These are phyloP conservation scores for Fusarium sp. DNA, from an alignment of 2,329 filamentous ascomycete species.

Conservation along the genomic window DNA sequence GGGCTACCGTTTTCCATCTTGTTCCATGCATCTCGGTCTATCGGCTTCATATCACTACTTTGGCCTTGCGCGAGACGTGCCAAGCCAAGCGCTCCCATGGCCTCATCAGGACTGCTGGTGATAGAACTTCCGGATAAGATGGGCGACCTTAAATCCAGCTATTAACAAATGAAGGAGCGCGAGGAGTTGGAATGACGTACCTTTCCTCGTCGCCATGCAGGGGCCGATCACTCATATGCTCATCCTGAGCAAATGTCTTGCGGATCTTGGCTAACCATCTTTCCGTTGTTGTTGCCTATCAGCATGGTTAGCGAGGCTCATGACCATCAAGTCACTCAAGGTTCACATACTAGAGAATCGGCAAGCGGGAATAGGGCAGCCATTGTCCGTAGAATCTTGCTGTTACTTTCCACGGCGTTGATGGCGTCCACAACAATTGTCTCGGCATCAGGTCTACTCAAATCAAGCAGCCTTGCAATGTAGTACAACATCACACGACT, in stretches of 20 bases:
- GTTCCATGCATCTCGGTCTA: slow-evolving; percentile 20
- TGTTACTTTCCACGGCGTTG: slow-evolving; percentile 54
- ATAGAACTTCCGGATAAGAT: slow-evolving; percentile 31
- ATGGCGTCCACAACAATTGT: slow-evolving; percentile 53
- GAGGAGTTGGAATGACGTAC: not conserved
- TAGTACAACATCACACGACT: slow-evolving; percentile 61
- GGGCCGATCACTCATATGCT: slow-evolving; percentile 42
- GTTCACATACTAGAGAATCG: slow-evolving; percentile 51
- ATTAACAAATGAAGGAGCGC: slow-evolving; percentile 4
- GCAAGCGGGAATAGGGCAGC: slow-evolving; percentile 53
- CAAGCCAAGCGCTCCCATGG: slow-evolving; percentile 38
- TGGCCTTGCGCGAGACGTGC: slow-evolving; percentile 40
- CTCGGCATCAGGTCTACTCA: slow-evolving; percentile 49
- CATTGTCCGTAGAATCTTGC: slow-evolving; percentile 51
- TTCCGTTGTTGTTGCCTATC: slow-evolving; percentile 52
- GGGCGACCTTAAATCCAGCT: slow-evolving; percentile 21
- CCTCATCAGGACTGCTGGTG: slow-evolving; percentile 35
- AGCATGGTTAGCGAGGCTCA: not conserved
- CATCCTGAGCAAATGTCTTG: slow-evolving; percentile 44
- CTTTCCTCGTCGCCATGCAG: slow-evolving; percentile 32
- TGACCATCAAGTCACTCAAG: too few species aligned
- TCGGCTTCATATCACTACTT: slow-evolving; percentile 32
- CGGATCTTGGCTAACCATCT: slow-evolving; percentile 54
- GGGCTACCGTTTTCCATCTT: slow-evolving; percentile 30
- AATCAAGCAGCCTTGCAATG: slow-evolving; percentile 56